A percentile compares a stretch with the other conserved stretches of the same genome.
phyloP scores from a whole-genome alignment of 768 basidiomycete species.

The Mycena rebaudengoi region DNA sequence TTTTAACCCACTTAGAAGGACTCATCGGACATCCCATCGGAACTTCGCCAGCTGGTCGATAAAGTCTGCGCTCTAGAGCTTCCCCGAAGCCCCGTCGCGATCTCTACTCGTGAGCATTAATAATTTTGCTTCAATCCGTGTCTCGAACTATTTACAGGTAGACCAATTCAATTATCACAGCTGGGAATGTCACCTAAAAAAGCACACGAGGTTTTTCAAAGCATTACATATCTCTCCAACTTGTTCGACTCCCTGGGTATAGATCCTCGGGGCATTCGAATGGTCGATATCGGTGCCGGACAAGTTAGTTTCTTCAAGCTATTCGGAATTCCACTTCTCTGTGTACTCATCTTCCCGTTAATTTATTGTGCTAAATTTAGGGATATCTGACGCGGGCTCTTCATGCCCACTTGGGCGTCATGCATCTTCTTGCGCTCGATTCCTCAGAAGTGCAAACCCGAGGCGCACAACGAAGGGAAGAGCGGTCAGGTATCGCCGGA shows the following conservation, averaged over 20 bases:
- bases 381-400: slow-evolving; percentile 71
- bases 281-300: slow-evolving; percentile 80
- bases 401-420: slow-evolving; percentile 39
- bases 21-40: slow-evolving; percentile 11
- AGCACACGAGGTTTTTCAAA: slow-evolving; percentile 65
- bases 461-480: slow-evolving; percentile 61
- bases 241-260: slow-evolving; percentile 41
- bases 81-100: slow-evolving; percentile 6
- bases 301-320: slow-evolving; percentile 51
- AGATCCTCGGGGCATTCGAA: slow-evolving; percentile 41
- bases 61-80: slow-evolving; percentile 11
- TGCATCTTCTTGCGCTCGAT: slow-evolving; percentile 73
- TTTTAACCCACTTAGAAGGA: neutral
- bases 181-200: slow-evolving; percentile 81
- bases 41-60: slow-evolving; percentile 17
- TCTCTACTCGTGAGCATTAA: slow-evolving; percentile 8
- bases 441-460: slow-evolving; percentile 63
- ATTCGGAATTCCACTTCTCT: neutral
- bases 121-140: no score
- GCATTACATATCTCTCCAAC: slow-evolving; percentile 61
- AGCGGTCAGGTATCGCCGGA: slow-evolving; percentile 27
- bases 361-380: slow-evolving; percentile 37
- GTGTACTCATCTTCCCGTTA: neutral
- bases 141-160: slow-evolving; percentile 5
- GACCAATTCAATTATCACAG: slow-evolving; percentile 15